A percentile compares a stretch with the other conserved stretches of the same genome.
phyloP scores from a whole-genome alignment of 306 rosid genomes.

The Prunus mongolica region DNA sequence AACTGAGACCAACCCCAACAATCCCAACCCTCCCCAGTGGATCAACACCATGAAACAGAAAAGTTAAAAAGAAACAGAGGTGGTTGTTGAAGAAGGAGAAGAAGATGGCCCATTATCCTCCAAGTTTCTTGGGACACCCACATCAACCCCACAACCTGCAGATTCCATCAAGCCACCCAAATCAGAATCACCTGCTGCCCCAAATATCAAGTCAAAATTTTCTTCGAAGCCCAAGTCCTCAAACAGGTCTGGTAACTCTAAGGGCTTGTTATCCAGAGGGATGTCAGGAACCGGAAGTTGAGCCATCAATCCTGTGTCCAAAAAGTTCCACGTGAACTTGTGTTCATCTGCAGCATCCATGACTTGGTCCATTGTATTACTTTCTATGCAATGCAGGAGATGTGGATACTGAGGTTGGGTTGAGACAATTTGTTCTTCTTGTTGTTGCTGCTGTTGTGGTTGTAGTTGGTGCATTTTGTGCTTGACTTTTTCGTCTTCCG shows the following conservation, averaged over 20 bases:
- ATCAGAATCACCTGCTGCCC: constrained; percentile 24
- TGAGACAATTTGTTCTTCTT: constrained; percentile 1
- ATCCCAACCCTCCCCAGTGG: constrained; percentile 13
- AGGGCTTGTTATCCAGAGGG: constrained; percentile 23
- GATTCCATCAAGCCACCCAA: constrained; percentile 25
- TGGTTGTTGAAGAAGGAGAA: constrained; percentile 59
- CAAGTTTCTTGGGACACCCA: constrained; percentile 21
- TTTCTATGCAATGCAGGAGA: constrained; percentile 28
- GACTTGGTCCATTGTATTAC: constrained; percentile 20
- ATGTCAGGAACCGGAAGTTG: constrained; percentile 35
- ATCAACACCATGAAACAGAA: constrained; percentile 10
- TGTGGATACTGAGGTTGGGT: constrained; percentile 11
- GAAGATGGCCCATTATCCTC: constrained; percentile 33
- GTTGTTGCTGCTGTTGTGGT: not conserved
- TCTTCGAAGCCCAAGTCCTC: constrained; percentile 54
- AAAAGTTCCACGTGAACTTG: constrained; percentile 52
- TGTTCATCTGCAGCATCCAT: constrained; percentile 42
- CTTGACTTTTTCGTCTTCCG: constrained; percentile 24
- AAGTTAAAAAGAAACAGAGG: constrained; percentile 44
- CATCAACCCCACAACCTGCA: constrained; percentile 6
- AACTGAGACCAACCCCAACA: constrained; percentile 12
- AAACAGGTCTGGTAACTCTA: constrained; percentile 39
- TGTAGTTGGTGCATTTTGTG: not conserved
- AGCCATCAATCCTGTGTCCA: constrained; percentile 32
- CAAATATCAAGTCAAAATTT: constrained; percentile 50